These are phyloP conservation scores for Aspergillus asperescens DNA, from an alignment of 495 filamentous ascomycete species.

Conservation along the genomic window DNA sequence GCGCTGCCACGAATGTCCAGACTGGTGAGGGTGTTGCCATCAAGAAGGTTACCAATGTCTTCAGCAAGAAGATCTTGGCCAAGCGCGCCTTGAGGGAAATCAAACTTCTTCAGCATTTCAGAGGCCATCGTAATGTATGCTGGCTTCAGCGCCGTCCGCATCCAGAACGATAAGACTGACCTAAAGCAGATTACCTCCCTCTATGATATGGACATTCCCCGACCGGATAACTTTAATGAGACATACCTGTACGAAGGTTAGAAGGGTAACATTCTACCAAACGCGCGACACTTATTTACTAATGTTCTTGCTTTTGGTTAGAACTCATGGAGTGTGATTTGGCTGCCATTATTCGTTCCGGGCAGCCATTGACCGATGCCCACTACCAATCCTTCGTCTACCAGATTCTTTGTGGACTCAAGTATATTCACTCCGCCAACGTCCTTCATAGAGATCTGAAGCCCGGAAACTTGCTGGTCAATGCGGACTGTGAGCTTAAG, in stretches of 20 bases:
- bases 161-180: conserved; percentile 23
- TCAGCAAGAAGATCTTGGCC: conserved; percentile 99
- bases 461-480: conserved; percentile 93
- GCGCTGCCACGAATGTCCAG: conserved; percentile 86
- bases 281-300: not conserved
- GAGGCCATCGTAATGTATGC: conserved; percentile 74
- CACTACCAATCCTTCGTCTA: conserved; percentile 96
- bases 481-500: conserved; percentile 98
- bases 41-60: conserved; percentile 99
- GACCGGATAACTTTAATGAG: conserved; percentile 98
- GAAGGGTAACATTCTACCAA: conserved; percentile 6
- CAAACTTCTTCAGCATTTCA: conserved; percentile 96
- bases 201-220: conserved; percentile 98
- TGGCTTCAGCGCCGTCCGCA: conserved; percentile 1
- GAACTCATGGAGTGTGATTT: conserved; percentile 99
- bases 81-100: conserved; percentile 97
- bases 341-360: conserved; percentile 95
- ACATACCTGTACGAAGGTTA: conserved; percentile 97
- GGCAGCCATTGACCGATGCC: conserved; percentile 91
- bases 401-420: conserved; percentile 90
- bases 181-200: conserved; percentile 83
- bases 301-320: conserved; percentile 28
- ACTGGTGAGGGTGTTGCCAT: conserved; percentile 96
- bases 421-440: conserved; percentile 98
- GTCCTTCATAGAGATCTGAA: conserved; percentile 96